Conservation (phyloP, 345 rosid genomes). For the Rhodamnia argentea region DNA sequence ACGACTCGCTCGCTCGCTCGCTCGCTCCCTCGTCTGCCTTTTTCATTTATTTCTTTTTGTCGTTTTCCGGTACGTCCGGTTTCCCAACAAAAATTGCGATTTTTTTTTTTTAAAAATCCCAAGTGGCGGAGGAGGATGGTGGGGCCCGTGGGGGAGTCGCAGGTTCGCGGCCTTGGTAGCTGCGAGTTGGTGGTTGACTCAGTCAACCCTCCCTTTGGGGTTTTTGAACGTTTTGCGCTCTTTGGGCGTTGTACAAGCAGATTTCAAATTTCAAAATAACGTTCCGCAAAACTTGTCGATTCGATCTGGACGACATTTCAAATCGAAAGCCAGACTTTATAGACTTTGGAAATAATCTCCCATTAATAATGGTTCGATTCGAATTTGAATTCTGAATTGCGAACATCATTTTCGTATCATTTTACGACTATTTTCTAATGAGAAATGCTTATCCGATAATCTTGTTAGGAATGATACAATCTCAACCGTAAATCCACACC, state of each 20-base stretch:
- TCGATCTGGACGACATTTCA: background rate
- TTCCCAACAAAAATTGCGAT: background rate
- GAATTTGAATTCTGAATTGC: no score
- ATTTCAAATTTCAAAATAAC: background rate
- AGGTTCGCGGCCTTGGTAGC: background rate
- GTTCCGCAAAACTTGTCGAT: background rate
- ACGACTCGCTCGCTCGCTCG: no score
- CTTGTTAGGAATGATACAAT: no score
- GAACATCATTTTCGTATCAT: no score
- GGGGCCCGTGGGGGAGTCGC: background rate
- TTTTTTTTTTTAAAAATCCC: background rate
- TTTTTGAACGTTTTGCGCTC: background rate
- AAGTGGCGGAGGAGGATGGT: background rate
- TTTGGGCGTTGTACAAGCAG: background rate
- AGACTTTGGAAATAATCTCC: background rate
- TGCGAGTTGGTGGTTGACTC: background rate
- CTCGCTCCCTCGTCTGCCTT: background rate
- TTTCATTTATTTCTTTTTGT: background rate
- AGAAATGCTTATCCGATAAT: no score
- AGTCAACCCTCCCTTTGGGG: background rate
- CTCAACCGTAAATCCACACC: no score
- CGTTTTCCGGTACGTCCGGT: background rate
- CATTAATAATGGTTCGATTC: no score
- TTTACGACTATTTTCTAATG: no score
- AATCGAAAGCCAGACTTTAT: background rate